Evolutionary conservation across 2,329 filamentous ascomycete species (phyloP).

Genomic region (Cordyceps militaris): DNA sequence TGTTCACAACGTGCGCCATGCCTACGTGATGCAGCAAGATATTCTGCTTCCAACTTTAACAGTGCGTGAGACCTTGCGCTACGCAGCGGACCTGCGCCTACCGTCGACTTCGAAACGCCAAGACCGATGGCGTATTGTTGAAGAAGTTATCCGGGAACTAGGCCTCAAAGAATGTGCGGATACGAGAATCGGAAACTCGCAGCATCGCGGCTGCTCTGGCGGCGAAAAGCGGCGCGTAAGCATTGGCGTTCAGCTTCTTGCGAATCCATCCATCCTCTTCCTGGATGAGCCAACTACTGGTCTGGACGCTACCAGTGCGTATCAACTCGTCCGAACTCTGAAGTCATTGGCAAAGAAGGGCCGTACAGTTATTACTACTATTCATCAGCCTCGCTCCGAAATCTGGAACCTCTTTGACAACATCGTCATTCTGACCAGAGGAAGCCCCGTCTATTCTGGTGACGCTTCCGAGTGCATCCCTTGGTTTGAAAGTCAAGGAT

Average conservation of each 20-base stretch:
- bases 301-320: constrained; percentile 69
- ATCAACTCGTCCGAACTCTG: constrained; percentile 63
- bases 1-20: constrained; percentile 49
- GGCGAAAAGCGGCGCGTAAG: constrained; percentile 72
- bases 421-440: constrained; percentile 60
- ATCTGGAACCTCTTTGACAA: constrained; percentile 74
- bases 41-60: constrained; percentile 66
- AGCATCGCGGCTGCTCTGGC: constrained; percentile 69
- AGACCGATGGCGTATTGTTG: constrained; percentile 58
- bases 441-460: constrained; percentile 63
- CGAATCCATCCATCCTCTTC: constrained; percentile 71
- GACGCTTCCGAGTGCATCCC: constrained; percentile 48
- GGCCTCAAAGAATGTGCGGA: constrained; percentile 71
- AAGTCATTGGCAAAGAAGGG: constrained; percentile 62
- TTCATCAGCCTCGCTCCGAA: constrained; percentile 71
- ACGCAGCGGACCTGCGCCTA: constrained; percentile 64
- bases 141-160: constrained; percentile 69
- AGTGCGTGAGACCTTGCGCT: constrained; percentile 66
- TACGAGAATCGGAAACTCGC: constrained; percentile 63
- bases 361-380: constrained; percentile 64
- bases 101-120: constrained; percentile 52
- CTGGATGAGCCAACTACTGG: constrained; percentile 75
- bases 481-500: constrained; percentile 56
- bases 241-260: constrained; percentile 71
- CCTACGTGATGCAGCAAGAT: constrained; percentile 73